phyloP scores from a whole-genome alignment of 345 rosid genomes.

The Lumnitzera littorea region DNA sequence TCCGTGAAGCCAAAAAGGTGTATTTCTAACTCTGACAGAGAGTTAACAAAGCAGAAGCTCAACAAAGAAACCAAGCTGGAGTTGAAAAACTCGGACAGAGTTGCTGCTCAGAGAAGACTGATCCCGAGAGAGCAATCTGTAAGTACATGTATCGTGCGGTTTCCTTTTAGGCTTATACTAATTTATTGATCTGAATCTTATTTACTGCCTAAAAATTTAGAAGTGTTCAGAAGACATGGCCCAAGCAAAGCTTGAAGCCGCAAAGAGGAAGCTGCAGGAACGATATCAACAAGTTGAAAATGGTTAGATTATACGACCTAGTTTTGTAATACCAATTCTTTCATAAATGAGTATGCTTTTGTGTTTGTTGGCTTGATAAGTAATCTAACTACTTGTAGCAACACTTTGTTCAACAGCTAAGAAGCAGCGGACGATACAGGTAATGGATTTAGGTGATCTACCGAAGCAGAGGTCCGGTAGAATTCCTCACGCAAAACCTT shows the following conservation, averaged over 20 bases:
- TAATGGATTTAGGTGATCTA: background rate
- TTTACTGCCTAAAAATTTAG: too few relatives aligned
- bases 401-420: constrained; percentile 1
- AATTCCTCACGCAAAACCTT: too few relatives aligned
- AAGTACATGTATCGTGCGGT: constrained; percentile 15
- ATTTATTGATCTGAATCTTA: too few relatives aligned
- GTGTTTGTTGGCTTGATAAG: background rate
- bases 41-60: constrained; percentile 46
- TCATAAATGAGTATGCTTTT: background rate
- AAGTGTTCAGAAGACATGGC: background rate
- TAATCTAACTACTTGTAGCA: background rate
- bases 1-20: constrained; percentile 40
- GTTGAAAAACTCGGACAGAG: constrained; percentile 31
- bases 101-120: constrained; percentile 33
- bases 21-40: constrained; percentile 31
- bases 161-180: too few relatives aligned
- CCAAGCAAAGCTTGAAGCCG: background rate
- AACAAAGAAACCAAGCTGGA: constrained; percentile 23
- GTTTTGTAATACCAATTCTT: background rate
- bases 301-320: background rate
- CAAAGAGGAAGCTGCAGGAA: constrained; percentile 7
- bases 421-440: constrained; percentile 4
- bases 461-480: background rate
- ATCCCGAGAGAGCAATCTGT: constrained; percentile 45
- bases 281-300: background rate